Conservation (phyloP, 169 alveolate genomes). For the Plasmodium knowlesi region DNA sequence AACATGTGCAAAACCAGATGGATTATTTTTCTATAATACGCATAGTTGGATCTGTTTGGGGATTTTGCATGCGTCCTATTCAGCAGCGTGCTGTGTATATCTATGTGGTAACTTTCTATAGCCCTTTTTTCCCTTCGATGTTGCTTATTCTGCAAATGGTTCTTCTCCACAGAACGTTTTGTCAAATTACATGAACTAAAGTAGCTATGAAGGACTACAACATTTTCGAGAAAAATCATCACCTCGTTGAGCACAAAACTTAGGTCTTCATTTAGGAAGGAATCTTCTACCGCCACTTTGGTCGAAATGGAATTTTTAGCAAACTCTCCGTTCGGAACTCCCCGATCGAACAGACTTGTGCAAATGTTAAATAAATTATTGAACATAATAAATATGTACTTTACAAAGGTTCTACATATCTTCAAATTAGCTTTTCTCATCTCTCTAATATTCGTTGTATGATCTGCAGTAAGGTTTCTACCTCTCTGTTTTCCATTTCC, state of each 20-base stretch:
- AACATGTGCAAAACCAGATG: conserved; percentile 31
- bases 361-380: conserved; percentile 61
- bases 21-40: conserved; percentile 25
- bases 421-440: neutral
- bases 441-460: neutral
- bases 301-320: conserved; percentile 20
- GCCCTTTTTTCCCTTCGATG: neutral
- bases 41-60: conserved; percentile 26
- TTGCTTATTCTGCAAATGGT: neutral
- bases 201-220: conserved; percentile 19
- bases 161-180: neutral
- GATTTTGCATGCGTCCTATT: conserved; percentile 9
- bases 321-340: conserved; percentile 3
- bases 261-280: conserved; percentile 33
- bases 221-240: conserved; percentile 45
- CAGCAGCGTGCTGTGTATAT: conserved; percentile 25
- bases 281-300: conserved; percentile 27
- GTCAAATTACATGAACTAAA: neutral
- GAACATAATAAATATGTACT: conserved; percentile 60
- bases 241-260: conserved; percentile 59
- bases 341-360: conserved; percentile 31
- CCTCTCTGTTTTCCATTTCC: neutral
- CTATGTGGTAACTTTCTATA: conserved; percentile 3
- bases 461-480: neutral
- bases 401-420: conserved; percentile 25